phyloP scores from a whole-genome alignment of 2,329 filamentous ascomycete species.

The Trichophyton mentagrophytes region DNA sequence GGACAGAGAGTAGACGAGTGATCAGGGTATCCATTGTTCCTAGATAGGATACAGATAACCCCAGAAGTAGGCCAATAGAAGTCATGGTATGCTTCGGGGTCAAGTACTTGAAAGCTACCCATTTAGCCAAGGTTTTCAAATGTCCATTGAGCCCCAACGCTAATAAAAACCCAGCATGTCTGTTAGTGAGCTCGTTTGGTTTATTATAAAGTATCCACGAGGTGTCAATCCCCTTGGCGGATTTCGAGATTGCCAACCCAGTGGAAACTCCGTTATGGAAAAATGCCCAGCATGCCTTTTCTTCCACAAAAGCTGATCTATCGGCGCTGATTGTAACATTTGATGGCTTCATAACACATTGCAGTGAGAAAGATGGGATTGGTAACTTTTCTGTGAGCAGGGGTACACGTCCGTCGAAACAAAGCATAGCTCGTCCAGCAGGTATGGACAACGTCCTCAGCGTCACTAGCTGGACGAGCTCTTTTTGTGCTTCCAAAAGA shows the following conservation, averaged over 20 bases:
- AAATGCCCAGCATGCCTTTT: constrained; percentile 96
- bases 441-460: constrained; percentile 80
- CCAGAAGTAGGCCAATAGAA: constrained; percentile 85
- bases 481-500: constrained; percentile 83
- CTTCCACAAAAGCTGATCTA: constrained; percentile 73
- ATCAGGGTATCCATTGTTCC: constrained; percentile 97
- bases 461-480: constrained; percentile 73
- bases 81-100: constrained; percentile 99
- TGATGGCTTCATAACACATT: constrained; percentile 80
- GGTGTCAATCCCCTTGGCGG: constrained; percentile 87
- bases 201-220: constrained; percentile 99
- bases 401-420: constrained; percentile 76
- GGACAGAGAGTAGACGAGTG: constrained; percentile 82
- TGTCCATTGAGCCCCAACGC: constrained; percentile 90
- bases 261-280: constrained; percentile 95
- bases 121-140: constrained; percentile 86
- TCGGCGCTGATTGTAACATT: constrained; percentile 92
- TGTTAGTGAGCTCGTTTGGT: constrained; percentile 78
- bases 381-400: constrained; percentile 85
- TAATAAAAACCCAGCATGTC: constrained; percentile 88
- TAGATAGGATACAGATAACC: constrained; percentile 82
- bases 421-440: constrained; percentile 71
- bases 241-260: constrained; percentile 76
- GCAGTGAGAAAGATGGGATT: constrained; percentile 80
- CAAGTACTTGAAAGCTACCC: constrained; percentile 98